Evolutionary conservation across 2,329 filamentous ascomycete species (phyloP).

Genomic region (Alternaria sp.): DNA sequence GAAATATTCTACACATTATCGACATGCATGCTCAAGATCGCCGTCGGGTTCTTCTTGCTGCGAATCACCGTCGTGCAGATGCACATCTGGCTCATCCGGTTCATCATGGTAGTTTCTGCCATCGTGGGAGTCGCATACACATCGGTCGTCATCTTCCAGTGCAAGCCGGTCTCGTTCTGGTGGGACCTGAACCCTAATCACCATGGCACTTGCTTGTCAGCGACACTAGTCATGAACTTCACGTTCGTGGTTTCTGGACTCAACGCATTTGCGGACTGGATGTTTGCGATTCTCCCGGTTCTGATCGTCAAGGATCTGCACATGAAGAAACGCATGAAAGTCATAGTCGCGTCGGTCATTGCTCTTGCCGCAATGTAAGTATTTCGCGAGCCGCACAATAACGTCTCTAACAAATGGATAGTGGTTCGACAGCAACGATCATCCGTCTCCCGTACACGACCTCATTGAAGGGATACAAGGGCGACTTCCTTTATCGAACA

Average conservation of each 20-base stretch:
- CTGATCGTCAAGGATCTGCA: conserved; percentile 62
- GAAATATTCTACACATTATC: conserved; percentile 60
- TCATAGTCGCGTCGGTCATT: conserved; percentile 60
- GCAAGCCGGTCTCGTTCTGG: conserved; percentile 57
- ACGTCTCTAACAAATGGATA: conserved; percentile 16
- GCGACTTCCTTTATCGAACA: conserved; percentile 41
- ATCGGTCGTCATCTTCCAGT: conserved; percentile 60
- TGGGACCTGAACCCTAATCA: conserved; percentile 51
- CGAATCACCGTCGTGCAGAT: conserved; percentile 55
- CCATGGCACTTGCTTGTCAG: conserved; percentile 50
- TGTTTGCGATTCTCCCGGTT: conserved; percentile 45
- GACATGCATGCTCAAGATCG: conserved; percentile 56
- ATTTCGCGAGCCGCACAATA: not conserved
- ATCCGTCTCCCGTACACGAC: conserved; percentile 38
- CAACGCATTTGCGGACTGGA: conserved; percentile 39
- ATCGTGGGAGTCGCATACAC: conserved; percentile 57
- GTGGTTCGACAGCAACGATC: conserved; percentile 49
- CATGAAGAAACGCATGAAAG: conserved; percentile 61
- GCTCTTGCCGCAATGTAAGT: conserved; percentile 52
- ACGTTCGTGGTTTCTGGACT: conserved; percentile 50
- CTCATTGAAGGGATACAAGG: conserved; percentile 32
- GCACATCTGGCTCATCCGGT: conserved; percentile 56
- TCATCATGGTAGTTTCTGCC: conserved; percentile 53
- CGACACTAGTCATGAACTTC: conserved; percentile 58
- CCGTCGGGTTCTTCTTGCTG: conserved; percentile 59